Evolutionary conservation across 2,329 filamentous ascomycete species (phyloP), one percentile per base, ranked within the genome.

Genomic region (Berkeleyomyces rouxiae): DNA sequence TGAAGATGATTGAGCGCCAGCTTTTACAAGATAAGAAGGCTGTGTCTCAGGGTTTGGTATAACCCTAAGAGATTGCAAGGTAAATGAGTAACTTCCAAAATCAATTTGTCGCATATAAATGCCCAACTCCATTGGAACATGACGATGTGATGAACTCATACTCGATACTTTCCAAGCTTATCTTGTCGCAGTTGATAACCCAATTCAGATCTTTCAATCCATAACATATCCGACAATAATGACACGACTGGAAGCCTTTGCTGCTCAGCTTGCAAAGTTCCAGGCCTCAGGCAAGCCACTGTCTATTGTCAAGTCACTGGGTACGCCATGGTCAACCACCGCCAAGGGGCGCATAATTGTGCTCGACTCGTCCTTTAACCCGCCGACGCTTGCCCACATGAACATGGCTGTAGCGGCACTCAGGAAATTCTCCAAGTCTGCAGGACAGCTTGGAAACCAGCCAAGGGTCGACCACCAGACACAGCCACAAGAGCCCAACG

Each of bases 331-430:
- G 59, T 39, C 7, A n/a, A n/a, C 59, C 9, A 46, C 33, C 7
- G 13, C 59, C 5, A 61, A 37, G n/a, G 44, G 51, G 44, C 39
- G 49, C 57, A n/a, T 87, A 64, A 72, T 85, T 61, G 74, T 86
- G 62, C 77, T 86, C 57, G 84, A 87, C 71, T 84, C 83, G 59
- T 85, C 82, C 64, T 87, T 86, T 74, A 86, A 87, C 69, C 84
- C 84, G 36, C 84, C 84, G 0, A 86, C 84, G 0, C 72, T 74
- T 6, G 84, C 83, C 2, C 84, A 87, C 69, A 73, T 78, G 51
- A 74, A 73, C 63, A 84, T 87, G 76, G 80, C 78, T 0, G 70
- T 74, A 0, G 77, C 78, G 1, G 81, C 81, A 0, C 61, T 79
- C 37, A 61, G 61, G 67, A 58, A 33, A 33, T 62, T 23, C 31